These are phyloP conservation scores for Nissolia schottii DNA, from an alignment of 306 rosid species.

Conservation along the genomic window DNA sequence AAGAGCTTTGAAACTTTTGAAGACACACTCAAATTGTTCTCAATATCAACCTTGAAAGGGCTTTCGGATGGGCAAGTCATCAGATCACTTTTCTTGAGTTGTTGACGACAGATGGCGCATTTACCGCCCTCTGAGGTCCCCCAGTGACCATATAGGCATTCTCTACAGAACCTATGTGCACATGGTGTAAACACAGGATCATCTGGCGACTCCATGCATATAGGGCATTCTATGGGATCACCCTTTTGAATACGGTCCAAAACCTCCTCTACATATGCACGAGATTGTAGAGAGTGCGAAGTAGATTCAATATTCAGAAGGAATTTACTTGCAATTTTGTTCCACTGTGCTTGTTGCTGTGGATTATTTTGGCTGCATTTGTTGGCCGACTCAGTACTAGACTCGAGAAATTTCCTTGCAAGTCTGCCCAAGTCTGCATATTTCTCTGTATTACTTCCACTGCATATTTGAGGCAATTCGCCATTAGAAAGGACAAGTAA, in stretches of 20 bases:
- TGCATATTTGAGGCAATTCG: conserved; percentile 30
- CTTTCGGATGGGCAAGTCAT: conserved; percentile 57
- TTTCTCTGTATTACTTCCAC: conserved; percentile 23
- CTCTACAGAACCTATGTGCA: conserved; percentile 87
- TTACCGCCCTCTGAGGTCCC: conserved; percentile 49
- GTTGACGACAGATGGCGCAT: conserved; percentile 67
- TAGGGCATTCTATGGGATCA: conserved; percentile 61
- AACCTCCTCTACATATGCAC: conserved; percentile 61
- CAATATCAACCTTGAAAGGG: conserved; percentile 60
- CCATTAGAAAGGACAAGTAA: conserved; percentile 16
- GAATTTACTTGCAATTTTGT: conserved; percentile 52
- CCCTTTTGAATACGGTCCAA: conserved; percentile 55
- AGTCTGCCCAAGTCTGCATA: conserved; percentile 36
- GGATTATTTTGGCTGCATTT: conserved; percentile 34
- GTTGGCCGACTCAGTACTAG: neutral
- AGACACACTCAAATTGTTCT: conserved; percentile 73
- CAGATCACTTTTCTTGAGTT: conserved; percentile 47
- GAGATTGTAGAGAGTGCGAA: conserved; percentile 33
- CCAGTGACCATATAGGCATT: conserved; percentile 73
- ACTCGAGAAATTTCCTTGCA: conserved; percentile 26
- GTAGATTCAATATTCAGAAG: conserved; percentile 35
- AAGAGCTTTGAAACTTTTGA: conserved; percentile 67
- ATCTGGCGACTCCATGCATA: conserved; percentile 85
- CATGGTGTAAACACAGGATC: conserved; percentile 89
- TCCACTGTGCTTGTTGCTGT: conserved; percentile 46